These are phyloP conservation scores for Boletus vermiculosoides DNA, from an alignment of 768 basidiomycete species.

Conservation along the genomic window DNA sequence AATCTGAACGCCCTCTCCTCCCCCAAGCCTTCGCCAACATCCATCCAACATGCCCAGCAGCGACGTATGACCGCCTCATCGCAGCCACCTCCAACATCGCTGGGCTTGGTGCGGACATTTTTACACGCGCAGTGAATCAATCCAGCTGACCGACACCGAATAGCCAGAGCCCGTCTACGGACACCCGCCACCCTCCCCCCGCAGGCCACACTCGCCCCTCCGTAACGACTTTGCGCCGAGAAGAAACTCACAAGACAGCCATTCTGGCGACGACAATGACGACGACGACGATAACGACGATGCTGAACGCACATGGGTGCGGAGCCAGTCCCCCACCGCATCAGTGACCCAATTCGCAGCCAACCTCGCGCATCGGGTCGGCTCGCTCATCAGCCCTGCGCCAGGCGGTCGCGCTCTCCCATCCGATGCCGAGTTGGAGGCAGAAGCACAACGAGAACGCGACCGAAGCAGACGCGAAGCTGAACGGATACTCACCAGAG, in stretches of 20 bases:
- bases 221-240: slow-evolving; percentile 56
- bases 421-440: slow-evolving; percentile 78
- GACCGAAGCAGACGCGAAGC: slow-evolving; percentile 75
- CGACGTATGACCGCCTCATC: slow-evolving; percentile 39
- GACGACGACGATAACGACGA: slow-evolving; percentile 37
- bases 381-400: slow-evolving; percentile 58
- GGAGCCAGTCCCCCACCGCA: slow-evolving; percentile 53
- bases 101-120: slow-evolving; percentile 37
- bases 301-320: slow-evolving; percentile 26
- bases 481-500: slow-evolving; percentile 68
- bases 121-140: not conserved
- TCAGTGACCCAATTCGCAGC: slow-evolving; percentile 74
- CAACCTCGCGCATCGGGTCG: slow-evolving; percentile 73
- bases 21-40: slow-evolving; percentile 23
- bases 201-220: slow-evolving; percentile 69
- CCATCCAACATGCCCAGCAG: slow-evolving; percentile 26
- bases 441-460: slow-evolving; percentile 74
- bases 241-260: slow-evolving; percentile 51
- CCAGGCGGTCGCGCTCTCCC: slow-evolving; percentile 46
- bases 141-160: slow-evolving; percentile 11
- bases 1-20: slow-evolving; percentile 33
- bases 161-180: slow-evolving; percentile 48
- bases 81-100: slow-evolving; percentile 39
- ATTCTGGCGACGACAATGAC: slow-evolving; percentile 42
- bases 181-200: slow-evolving; percentile 31